Evolutionary conservation across 2,329 filamentous ascomycete species (phyloP), one percentile per base, ranked within the genome.

Genomic region (Aspergillus novofumigatus): DNA sequence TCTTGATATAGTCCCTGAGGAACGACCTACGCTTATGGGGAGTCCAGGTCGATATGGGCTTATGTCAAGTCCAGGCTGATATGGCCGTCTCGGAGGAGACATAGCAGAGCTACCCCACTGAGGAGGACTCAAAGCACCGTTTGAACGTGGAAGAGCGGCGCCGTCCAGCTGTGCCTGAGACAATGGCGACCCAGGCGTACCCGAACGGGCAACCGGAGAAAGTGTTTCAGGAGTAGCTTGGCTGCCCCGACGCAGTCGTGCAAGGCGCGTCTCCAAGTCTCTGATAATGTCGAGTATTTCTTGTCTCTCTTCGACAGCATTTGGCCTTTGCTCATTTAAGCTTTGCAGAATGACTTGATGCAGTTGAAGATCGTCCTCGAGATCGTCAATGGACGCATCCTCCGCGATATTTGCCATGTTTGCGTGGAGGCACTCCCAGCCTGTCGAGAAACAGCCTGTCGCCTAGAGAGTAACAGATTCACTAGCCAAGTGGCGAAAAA

Each of bases 341-440:
- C 71, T 72, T 44, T 69, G 58, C 4, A 71, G 55, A 35, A 74
- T 69, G 25, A 67, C 66, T 49, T 66, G 59, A 23, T 73, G 62
- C 2, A 72, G 54, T 21, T 73, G 61, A n/a, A 73, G 54, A 21
- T 74, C 71, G 17, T 73, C 72, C 26, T 66, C 21, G 29, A 73
- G 25, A 14, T 67, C 65, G 57, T 65, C 65, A 23, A 65, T 58
- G 53, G 65, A 62, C 56, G 52, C 52, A 50, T 62, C 57, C 23
- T 45, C 50, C 21, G 41, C 49, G 14, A 60, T 52, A 35, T 61
- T 47, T 23, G 44, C 23, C 44, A 47, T 47, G 44, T 3, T 45
- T 23, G 42, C 1, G n/a, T 47, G 11, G 23, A 23, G 44, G 0
- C n/a, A n/a, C 9, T 21, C 25, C n/a, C 17, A 28, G 29, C 14